Evolutionary conservation across 2,329 filamentous ascomycete genomes (phyloP), one percentile per base, ranked within the genome.

Genomic region (Fusarium tricinctum): DNA sequence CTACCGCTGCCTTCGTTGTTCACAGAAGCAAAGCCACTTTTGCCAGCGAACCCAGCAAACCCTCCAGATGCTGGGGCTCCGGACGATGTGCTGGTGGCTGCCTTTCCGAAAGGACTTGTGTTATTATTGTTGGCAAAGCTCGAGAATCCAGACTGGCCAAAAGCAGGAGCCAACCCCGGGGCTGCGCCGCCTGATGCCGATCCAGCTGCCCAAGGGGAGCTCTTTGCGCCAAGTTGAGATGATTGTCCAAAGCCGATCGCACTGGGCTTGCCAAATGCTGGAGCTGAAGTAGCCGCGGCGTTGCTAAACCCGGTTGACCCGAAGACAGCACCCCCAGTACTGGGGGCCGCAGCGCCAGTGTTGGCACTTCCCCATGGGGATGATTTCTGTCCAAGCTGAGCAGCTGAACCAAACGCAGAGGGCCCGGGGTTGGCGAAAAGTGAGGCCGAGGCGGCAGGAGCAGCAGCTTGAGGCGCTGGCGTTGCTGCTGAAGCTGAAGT

Each of bases 121-220:
- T 66, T 73, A 40, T 52, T 73, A 28, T 67, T 80, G 5, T 77
- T 78, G 7, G 80, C 76, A 52, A 81, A 78, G 51, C 77, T 79
- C 8, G 83, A 74, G 56, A 87, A 86, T 15, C 83, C 81, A 9
- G 84, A 76, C 72, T 89, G 86, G 3, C 87, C 87, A 75, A 90
- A 89, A 3, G 84, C 79, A 19, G 85, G 80, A 6, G 78, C 55
- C 9, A 75, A 50, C 17, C 23, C 49, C n/a, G 67, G 59, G 5
- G 28, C 28, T 6, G 74, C 64, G 15, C 63, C 74, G 3, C 51
- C 47, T 50, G 73, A 51, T 45, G 66, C 30, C 35, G 76, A 73
- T 6, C 80, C 81, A 88, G 76, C 73, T 6, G 80, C 81, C 88
- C 88, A 90, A 13, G 85, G 86, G 7, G 88, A 89, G 4, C 80